phyloP scores from a whole-genome alignment of 2,329 filamentous ascomycete species.

The Arthrobotrys sphaeroides region DNA sequence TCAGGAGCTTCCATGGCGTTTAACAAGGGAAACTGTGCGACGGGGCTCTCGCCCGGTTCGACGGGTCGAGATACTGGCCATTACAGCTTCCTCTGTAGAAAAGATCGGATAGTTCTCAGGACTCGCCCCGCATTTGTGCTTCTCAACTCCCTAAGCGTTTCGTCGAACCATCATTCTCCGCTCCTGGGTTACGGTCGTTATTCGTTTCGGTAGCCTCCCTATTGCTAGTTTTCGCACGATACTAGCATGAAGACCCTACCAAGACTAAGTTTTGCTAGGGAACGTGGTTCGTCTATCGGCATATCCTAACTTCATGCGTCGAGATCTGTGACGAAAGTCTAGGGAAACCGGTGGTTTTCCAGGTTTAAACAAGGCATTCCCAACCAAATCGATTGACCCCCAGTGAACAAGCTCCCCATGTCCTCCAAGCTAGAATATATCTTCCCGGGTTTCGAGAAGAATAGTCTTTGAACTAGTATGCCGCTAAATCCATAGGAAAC shows the following conservation, averaged over 20 bases:
- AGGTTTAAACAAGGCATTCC: constrained; percentile 43
- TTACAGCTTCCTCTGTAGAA: constrained; percentile 14
- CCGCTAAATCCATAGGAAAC: constrained; percentile 14
- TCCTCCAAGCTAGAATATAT: constrained; percentile 35
- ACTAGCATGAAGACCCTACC: neutral
- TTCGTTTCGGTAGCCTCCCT: constrained; percentile 17
- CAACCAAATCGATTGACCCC: constrained; percentile 23
- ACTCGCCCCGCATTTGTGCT: constrained; percentile 36
- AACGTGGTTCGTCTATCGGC: constrained; percentile 25
- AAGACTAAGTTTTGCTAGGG: constrained; percentile 6
- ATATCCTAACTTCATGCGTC: constrained; percentile 36
- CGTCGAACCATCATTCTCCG: neutral
- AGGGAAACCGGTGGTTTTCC: constrained; percentile 10
- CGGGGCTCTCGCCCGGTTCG: constrained; percentile 4
- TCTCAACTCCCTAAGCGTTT: neutral
- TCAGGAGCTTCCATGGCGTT: constrained; percentile 25
- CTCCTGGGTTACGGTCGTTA: neutral
- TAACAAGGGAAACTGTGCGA: constrained; percentile 19
- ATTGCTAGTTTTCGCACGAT: constrained; percentile 7
- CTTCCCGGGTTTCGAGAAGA: constrained; percentile 52
- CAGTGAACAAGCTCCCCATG: neutral
- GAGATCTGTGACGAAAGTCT: constrained; percentile 22
- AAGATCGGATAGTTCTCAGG: constrained; percentile 45
- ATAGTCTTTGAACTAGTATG: constrained; percentile 10
- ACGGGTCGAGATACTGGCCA: constrained; percentile 3